A percentile compares a stretch with the other conserved stretches of the same genome.
These are phyloP conservation scores for Mucor circinelloides DNA, from an alignment of 371 early-diverging fungal genomes.

Conservation along the genomic window DNA sequence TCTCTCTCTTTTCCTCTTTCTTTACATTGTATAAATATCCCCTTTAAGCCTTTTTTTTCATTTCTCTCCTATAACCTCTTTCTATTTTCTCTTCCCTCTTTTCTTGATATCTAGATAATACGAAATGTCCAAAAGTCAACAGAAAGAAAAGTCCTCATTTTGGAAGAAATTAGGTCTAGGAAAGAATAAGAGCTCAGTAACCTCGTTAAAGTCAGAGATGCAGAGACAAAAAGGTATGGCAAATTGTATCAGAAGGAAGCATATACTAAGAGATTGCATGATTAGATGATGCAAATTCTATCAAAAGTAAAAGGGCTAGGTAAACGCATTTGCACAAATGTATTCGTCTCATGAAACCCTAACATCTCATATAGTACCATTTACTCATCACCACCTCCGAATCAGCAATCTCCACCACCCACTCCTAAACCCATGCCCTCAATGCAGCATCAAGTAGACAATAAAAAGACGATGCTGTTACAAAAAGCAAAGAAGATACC, in stretches of 20 bases:
- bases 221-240: background rate
- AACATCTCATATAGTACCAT: background rate
- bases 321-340: background rate
- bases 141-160: slow-evolving; percentile 24
- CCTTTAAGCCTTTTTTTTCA: background rate
- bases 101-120: background rate
- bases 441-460: background rate
- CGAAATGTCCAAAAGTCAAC: slow-evolving; percentile 13
- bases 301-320: slow-evolving; percentile 11
- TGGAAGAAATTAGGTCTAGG: slow-evolving; percentile 31
- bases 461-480: background rate
- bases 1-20: background rate
- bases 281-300: background rate
- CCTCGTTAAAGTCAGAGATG: slow-evolving; percentile 7
- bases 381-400: background rate
- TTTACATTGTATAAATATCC: background rate
- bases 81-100: background rate
- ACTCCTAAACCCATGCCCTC: background rate
- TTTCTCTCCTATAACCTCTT: background rate
- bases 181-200: slow-evolving; percentile 21
- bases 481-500: slow-evolving; percentile 2
- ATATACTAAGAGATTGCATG: background rate
- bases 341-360: background rate
- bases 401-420: background rate
- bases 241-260: background rate